Conservation (phyloP, 2,329 filamentous ascomycete species). For the Diaporthe ilicicola region DNA sequence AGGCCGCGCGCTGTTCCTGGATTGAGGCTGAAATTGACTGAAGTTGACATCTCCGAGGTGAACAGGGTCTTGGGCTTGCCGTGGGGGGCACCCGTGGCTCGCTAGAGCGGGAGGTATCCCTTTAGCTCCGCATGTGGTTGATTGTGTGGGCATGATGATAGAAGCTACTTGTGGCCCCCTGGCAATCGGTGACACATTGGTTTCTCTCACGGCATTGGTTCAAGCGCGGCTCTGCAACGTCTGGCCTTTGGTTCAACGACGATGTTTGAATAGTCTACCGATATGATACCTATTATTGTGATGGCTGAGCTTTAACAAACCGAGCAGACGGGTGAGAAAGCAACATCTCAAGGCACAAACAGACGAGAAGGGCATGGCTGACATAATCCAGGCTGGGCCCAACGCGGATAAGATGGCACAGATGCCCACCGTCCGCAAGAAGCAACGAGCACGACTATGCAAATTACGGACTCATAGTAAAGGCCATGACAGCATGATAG, state of each 20-base stretch:
- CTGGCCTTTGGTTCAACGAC: slow-evolving; percentile 12
- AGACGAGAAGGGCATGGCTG: not conserved
- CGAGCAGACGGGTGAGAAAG: not conserved
- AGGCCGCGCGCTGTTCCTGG: not conserved
- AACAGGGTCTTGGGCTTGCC: not conserved
- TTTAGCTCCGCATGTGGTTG: not conserved
- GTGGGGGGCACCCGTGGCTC: slow-evolving; percentile 4
- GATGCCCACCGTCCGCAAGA: not conserved
- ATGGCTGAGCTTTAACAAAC: not conserved
- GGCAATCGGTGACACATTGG: slow-evolving; percentile 27
- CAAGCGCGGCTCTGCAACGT: slow-evolving; percentile 21
- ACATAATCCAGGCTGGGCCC: not conserved
- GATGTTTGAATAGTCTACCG: slow-evolving; percentile 3
- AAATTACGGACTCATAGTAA: not conserved
- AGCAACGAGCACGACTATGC: not conserved
- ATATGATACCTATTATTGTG: not conserved
- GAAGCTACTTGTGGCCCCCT: not conserved
- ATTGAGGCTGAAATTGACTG: slow-evolving; percentile 10
- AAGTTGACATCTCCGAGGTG: slow-evolving; percentile 24
- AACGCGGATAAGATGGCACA: not conserved
- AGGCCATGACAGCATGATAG: not conserved
- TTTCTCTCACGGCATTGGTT: slow-evolving; percentile 14
- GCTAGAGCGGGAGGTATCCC: slow-evolving; percentile 2
- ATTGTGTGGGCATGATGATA: not conserved
- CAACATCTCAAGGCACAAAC: not conserved